Evolutionary conservation across 2,329 filamentous ascomycete species (phyloP).

Genomic region (Aspergillus sp.): DNA sequence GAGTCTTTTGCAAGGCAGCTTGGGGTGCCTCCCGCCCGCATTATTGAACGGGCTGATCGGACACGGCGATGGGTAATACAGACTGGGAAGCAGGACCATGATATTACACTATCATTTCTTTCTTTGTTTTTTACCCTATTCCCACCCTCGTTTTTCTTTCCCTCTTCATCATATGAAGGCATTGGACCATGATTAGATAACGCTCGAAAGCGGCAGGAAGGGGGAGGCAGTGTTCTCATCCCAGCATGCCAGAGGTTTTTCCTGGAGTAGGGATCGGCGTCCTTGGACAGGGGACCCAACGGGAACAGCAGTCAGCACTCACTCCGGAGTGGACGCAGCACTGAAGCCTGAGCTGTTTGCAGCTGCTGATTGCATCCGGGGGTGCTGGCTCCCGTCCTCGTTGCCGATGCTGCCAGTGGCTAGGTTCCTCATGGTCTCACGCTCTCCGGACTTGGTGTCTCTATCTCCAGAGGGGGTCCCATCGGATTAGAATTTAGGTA

Average conservation of each 20-base stretch:
- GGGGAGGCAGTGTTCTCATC: slow-evolving; percentile 20
- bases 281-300: slow-evolving; percentile 7
- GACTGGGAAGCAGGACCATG: slow-evolving; percentile 1
- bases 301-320: background rate
- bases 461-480: background rate
- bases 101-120: slow-evolving; percentile 1
- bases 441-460: background rate
- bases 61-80: slow-evolving; percentile 9
- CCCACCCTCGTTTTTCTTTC: background rate
- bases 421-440: background rate
- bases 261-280: slow-evolving; percentile 19
- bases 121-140: background rate
- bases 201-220: slow-evolving; percentile 9
- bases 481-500: background rate
- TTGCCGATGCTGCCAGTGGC: background rate
- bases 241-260: slow-evolving; percentile 16
- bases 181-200: background rate
- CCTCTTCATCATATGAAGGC: background rate
- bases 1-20: slow-evolving; percentile 2
- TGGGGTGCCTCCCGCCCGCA: background rate
- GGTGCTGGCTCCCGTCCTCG: background rate
- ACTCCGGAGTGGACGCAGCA: no score
- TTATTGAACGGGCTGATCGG: slow-evolving; percentile 4
- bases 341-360: slow-evolving; percentile 16
- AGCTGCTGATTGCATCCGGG: slow-evolving; percentile 13